phyloP scores from a whole-genome alignment of 164 flowering plant species.

The Saururus chinensis region DNA sequence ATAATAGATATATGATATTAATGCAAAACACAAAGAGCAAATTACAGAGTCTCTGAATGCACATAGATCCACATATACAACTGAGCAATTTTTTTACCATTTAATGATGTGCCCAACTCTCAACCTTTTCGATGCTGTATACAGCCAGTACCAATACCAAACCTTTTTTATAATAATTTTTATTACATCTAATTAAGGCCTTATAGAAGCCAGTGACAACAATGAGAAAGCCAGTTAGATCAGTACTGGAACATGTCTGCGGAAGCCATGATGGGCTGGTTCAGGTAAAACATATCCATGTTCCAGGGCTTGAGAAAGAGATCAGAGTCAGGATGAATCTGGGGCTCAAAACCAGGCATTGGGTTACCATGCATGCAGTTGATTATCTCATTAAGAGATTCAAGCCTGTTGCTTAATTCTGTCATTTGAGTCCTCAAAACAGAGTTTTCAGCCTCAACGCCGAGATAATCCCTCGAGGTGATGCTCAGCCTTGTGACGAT shows the following conservation, averaged over 20 bases:
- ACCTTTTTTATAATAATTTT: not conserved
- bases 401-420: slow-evolving; percentile 53
- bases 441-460: slow-evolving; percentile 56
- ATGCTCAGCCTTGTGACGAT: slow-evolving; percentile 34
- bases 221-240: not conserved
- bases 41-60: not conserved
- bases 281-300: not conserved
- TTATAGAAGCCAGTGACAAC: too few species aligned
- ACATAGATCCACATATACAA: too few species aligned
- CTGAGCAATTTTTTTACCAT: not conserved
- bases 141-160: not conserved
- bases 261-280: slow-evolving; percentile 11
- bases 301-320: slow-evolving; percentile 26
- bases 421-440: slow-evolving; percentile 52
- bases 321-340: slow-evolving; percentile 7
- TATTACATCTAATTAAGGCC: not conserved
- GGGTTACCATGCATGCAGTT: slow-evolving; percentile 14
- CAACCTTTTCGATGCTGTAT: too few species aligned
- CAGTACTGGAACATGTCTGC: slow-evolving; percentile 8
- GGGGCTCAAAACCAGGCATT: slow-evolving; percentile 1
- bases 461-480: slow-evolving; percentile 40
- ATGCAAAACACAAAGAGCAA: not conserved
- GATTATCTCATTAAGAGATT: slow-evolving; percentile 58
- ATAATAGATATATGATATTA: too few species aligned
- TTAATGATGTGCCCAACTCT: too few species aligned